A percentile compares a stretch with the other conserved stretches of the same genome.
phyloP scores from a whole-genome alignment of 2,329 filamentous ascomycete genomes.

The Parascedosporium putredinis region DNA sequence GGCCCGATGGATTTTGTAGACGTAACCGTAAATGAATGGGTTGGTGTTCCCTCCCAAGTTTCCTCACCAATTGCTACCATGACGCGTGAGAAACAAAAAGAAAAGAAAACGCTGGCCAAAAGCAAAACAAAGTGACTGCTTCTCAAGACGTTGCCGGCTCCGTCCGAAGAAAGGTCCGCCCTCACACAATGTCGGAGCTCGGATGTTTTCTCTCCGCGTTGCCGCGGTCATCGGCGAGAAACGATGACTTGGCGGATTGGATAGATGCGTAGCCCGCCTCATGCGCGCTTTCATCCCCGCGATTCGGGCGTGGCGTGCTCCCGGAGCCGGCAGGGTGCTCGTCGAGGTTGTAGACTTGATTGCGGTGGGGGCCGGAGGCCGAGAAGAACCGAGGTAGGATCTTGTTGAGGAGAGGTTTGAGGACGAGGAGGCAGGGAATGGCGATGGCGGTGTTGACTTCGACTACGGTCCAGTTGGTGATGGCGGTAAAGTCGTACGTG shows the following conservation, averaged over 20 bases:
- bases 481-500: slow-evolving; percentile 13
- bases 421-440: slow-evolving; percentile 25
- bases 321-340: background rate
- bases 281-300: background rate
- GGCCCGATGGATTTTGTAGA: too few species aligned
- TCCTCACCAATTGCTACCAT: too few species aligned
- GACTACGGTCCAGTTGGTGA: slow-evolving; percentile 7
- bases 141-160: too few species aligned
- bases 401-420: slow-evolving; percentile 26
- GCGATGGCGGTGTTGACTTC: slow-evolving; percentile 15
- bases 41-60: too few species aligned
- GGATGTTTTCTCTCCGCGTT: background rate
- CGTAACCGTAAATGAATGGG: too few species aligned
- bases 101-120: too few species aligned
- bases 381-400: slow-evolving; percentile 17
- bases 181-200: too few species aligned
- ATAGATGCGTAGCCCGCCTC: background rate
- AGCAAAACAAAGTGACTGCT: too few species aligned
- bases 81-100: too few species aligned
- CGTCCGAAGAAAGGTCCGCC: too few species aligned
- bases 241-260: background rate
- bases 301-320: background rate
- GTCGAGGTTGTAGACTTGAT: background rate
- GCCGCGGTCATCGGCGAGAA: background rate
- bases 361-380: background rate